phyloP scores from a whole-genome alignment of 257 asterid species.

The Rehmannia glutinosa region DNA sequence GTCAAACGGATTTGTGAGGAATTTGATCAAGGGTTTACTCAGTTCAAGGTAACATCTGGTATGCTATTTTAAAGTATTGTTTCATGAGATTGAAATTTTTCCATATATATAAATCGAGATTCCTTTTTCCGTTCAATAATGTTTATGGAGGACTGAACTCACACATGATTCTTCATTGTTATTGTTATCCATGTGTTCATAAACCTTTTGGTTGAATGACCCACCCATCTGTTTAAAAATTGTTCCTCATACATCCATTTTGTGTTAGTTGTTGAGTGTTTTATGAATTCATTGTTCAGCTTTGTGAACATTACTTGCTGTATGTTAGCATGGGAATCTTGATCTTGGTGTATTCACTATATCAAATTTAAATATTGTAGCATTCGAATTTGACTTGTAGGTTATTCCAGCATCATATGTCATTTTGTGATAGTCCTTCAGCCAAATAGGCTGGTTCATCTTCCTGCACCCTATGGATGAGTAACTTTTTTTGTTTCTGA shows the following conservation, averaged over 20 bases:
- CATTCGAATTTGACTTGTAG: conserved; percentile 1
- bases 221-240: not conserved
- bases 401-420: conserved; percentile 1
- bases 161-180: not conserved
- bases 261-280: conserved; percentile 11
- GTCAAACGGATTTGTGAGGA: conserved; percentile 66
- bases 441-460: not conserved
- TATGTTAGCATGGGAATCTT: not conserved
- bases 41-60: conserved; percentile 88
- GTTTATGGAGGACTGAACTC: not conserved
- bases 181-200: not conserved
- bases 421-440: not conserved
- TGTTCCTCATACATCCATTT: not conserved
- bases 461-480: conserved; percentile 12
- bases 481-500: conserved; percentile 14
- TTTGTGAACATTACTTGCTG: not conserved
- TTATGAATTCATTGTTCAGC: not conserved
- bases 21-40: conserved; percentile 55
- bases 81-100: conserved; percentile 1
- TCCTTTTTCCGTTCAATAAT: conserved; percentile 8
- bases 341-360: not conserved
- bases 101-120: not conserved
- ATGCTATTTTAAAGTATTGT: conserved; percentile 40
- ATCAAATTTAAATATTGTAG: not conserved
- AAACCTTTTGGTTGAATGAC: not conserved